Evolutionary conservation across 139 green algal species (phyloP), one percentile per base, ranked within the genome.

Genomic region (Chlamydomonas incerta): DNA sequence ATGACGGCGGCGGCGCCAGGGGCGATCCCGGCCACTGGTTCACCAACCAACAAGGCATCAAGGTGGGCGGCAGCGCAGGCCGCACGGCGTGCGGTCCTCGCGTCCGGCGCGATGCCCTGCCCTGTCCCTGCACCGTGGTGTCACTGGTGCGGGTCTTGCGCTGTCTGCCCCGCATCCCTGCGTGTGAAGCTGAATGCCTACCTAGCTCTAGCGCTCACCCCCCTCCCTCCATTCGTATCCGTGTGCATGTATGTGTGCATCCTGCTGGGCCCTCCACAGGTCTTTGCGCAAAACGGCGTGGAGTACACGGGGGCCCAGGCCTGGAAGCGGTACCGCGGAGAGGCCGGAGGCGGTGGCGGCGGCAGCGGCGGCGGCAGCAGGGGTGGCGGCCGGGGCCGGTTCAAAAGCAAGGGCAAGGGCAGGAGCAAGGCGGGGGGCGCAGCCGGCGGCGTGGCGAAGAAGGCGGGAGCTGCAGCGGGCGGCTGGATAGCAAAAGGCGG

Each of bases 281-380:
- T 85, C 20, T 85, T 67, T n/a, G 31, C 68, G 21, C 46, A 85
- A 31, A 76, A 85, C 46, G 79, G 79, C 1, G 8, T 65, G 31
- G 79, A 85, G 66, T 75, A 85, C 79, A 67, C 23, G 47, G 79
- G 79, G 3, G 11, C 33, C 2, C 20, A 67, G 62, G 79, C 79
- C 8, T 85, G 75, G 65, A 75, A 63, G 31, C 47, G 33, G 21
- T 85, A 85, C 66, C 29, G 33, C 20, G 35, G 29, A 4, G 33
- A 20, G 10, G 69, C 35, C 0, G 50, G 47, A 5, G 60, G 3
- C 47, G 8, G 79, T 13, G 3, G 15, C 24, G 31, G 79, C 4
- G 5, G 50, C 37, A 29, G 79, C 41, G 55, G 14, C 31, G 55
- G 55, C 13, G 74, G n/a, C 33, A 55, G 33, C 15, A 24, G 34